Evolutionary conservation across 1,139 yeast species (phyloP).

Genomic region (Taphrina flavorubra): DNA sequence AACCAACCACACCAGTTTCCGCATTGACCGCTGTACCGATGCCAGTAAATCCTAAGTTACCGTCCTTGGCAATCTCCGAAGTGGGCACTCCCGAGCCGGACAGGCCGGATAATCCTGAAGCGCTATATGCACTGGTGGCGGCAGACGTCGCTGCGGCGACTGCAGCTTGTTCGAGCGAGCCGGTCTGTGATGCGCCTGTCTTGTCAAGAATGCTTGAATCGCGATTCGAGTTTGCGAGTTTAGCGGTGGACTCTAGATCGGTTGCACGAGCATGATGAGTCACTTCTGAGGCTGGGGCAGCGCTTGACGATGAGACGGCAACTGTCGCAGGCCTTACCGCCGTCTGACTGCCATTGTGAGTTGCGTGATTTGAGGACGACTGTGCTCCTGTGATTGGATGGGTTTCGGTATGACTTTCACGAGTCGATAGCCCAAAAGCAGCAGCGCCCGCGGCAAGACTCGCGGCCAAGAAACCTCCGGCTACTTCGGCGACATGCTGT

Average conservation of each 20-base stretch:
- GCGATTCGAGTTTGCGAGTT: not conserved
- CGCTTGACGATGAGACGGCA: not conserved
- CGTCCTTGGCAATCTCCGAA: conserved; percentile 17
- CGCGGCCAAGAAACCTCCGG: conserved; percentile 23
- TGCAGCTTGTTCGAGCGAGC: conserved; percentile 34
- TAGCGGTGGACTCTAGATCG: not conserved
- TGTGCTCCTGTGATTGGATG: conserved; percentile 15
- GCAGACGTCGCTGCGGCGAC: conserved; percentile 41
- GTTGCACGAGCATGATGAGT: not conserved
- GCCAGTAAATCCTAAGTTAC: conserved; percentile 28
- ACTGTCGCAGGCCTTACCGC: not conserved
- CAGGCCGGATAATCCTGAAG: conserved; percentile 29
- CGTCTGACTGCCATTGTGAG: not conserved
- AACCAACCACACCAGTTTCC: conserved; percentile 36
- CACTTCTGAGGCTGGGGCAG: too few species aligned
- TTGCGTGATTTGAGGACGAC: not conserved
- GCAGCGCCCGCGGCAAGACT: conserved; percentile 30
- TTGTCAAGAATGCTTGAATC: not conserved
- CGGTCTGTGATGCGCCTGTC: not conserved
- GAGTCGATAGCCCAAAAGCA: conserved; percentile 14
- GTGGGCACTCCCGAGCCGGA: conserved; percentile 11
- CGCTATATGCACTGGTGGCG: conserved; percentile 33
- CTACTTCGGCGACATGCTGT: conserved; percentile 24
- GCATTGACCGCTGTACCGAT: conserved; percentile 39
- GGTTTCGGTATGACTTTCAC: conserved; percentile 1